A percentile compares a stretch with the other conserved stretches of the same genome.
Conservation (phyloP, 768 basidiomycete genomes). For the Psilocybe subaeruginosa region DNA sequence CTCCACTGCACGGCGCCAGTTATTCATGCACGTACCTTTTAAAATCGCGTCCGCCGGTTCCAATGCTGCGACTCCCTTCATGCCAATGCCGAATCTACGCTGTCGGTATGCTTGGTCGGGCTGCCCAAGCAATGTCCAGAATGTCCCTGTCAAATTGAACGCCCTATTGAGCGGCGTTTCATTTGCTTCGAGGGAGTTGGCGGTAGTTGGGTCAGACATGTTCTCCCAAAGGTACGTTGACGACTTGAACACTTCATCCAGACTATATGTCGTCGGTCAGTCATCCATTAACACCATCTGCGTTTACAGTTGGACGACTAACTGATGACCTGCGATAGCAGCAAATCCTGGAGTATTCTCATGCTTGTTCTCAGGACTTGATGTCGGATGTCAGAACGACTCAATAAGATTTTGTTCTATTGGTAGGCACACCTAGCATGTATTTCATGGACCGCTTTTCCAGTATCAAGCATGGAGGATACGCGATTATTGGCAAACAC, state of each 20-base stretch:
- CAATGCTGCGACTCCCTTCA: conserved; percentile 25
- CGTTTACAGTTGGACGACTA: not conserved
- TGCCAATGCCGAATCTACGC: conserved; percentile 29
- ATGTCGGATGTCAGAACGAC: not conserved
- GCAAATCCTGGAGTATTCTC: conserved; percentile 28
- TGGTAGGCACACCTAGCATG: not conserved
- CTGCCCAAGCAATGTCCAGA: conserved; percentile 24
- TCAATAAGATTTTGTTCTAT: not conserved
- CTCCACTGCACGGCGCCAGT: not conserved
- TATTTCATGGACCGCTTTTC: conserved; percentile 19
- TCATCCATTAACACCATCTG: not conserved
- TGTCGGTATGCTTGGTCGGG: conserved; percentile 28
- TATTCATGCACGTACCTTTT: conserved; percentile 14
- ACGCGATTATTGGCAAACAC: conserved; percentile 40
- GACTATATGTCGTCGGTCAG: conserved; percentile 12
- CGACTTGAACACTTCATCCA: conserved; percentile 27
- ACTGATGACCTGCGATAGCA: conserved; percentile 29
- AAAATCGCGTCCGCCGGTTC: conserved; percentile 20
- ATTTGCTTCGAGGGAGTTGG: conserved; percentile 19
- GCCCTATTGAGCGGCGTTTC: conserved; percentile 22
- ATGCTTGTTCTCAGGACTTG: conserved; percentile 29
- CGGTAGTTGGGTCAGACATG: conserved; percentile 24
- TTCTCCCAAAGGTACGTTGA: conserved; percentile 30
- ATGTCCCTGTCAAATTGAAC: conserved; percentile 16
- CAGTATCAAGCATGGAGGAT: conserved; percentile 31